Conservation (phyloP, 345 rosid species). For the Arabidopsis thaliana region TAIR10.1 NC_003076.8:7432001-7432500, state of each 20-base stretch:
- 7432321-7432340: neutral
- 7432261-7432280: conserved; percentile 62
- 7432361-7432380: no score
- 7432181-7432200: conserved; percentile 5
- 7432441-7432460: conserved; percentile 54
- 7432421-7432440: neutral
- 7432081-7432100: no score
- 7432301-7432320: conserved; percentile 74
- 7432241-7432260: conserved; percentile 34
- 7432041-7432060: conserved; percentile 65
- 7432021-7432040: conserved; percentile 65
- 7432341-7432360: no score
- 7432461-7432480: conserved; percentile 59
- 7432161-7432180: neutral
- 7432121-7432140: neutral
- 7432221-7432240: conserved; percentile 15
- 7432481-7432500: conserved; percentile 44
- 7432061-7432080: conserved; percentile 48
- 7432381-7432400: neutral
- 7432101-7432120: no score
- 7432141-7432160: neutral
- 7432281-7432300: conserved; percentile 74
- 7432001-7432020: conserved; percentile 43
- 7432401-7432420: neutral
- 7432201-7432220: conserved; percentile 2